Conservation (phyloP, 2,329 filamentous ascomycete species). For the Reticulascus tulasneorum region DNA sequence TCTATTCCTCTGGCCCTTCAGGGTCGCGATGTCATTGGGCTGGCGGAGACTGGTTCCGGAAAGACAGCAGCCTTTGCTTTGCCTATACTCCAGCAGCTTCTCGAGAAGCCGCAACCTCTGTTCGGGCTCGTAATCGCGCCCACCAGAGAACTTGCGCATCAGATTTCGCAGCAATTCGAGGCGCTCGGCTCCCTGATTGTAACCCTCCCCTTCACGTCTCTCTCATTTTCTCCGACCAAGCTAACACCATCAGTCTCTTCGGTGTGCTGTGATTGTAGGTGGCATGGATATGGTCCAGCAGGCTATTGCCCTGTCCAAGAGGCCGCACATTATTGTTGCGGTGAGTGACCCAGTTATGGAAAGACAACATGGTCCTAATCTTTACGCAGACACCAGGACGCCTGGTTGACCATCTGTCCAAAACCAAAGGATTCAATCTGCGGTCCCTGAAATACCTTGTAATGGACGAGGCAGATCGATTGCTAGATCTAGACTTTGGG, state of each 20-base stretch:
- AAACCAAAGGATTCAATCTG: constrained; percentile 92
- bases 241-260: too few species aligned
- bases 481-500: constrained; percentile 92
- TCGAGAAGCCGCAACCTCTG: constrained; percentile 80
- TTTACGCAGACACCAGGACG: constrained; percentile 9
- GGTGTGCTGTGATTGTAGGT: constrained; percentile 81
- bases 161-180: constrained; percentile 86
- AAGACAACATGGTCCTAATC: not conserved
- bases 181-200: constrained; percentile 81
- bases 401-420: constrained; percentile 77
- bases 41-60: constrained; percentile 92
- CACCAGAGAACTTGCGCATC: constrained; percentile 87
- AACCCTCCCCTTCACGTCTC: too few species aligned
- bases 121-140: constrained; percentile 91
- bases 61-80: constrained; percentile 95
- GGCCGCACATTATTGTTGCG: constrained; percentile 89
- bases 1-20: constrained; percentile 77
- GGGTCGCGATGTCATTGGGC: constrained; percentile 82
- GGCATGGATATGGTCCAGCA: constrained; percentile 96
- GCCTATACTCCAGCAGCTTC: constrained; percentile 84
- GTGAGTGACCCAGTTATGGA: too few species aligned
- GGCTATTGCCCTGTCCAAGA: constrained; percentile 87
- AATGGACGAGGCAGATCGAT: constrained; percentile 89
- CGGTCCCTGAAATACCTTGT: constrained; percentile 81
- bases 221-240: too few species aligned